These are phyloP conservation scores for Nitzschia palea DNA, from an alignment of 108 stramenopile species.

Conservation along the genomic window DNA sequence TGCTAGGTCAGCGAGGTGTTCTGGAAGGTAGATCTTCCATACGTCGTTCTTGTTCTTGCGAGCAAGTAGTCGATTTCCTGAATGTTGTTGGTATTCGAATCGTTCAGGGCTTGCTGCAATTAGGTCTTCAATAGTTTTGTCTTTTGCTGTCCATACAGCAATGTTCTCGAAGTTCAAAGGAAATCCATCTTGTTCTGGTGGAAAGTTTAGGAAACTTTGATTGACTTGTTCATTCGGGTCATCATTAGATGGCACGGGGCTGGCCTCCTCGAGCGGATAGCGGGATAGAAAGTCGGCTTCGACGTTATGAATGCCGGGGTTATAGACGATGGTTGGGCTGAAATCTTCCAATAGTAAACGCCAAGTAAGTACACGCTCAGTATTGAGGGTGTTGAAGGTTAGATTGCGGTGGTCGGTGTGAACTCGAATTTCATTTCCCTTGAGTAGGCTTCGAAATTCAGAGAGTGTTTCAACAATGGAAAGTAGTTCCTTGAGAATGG, in stretches of 20 bases:
- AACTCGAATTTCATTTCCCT: slow-evolving; percentile 28
- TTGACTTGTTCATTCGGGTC: too few relatives aligned
- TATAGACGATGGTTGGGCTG: slow-evolving; percentile 19
- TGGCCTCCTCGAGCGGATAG: not conserved
- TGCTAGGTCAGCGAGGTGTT: not conserved
- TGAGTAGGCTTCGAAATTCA: slow-evolving; percentile 41
- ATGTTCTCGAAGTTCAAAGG: not conserved
- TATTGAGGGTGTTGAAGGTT: not conserved
- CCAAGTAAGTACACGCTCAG: slow-evolving; percentile 18
- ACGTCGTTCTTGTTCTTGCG: slow-evolving; percentile 2
- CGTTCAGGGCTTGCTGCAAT: too few relatives aligned
- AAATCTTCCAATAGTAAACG: slow-evolving; percentile 34
- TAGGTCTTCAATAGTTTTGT: too few relatives aligned
- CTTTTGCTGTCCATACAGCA: too few relatives aligned
- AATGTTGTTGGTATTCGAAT: not conserved
- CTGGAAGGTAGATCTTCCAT: slow-evolving; percentile 42
- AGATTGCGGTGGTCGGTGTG: slow-evolving; percentile 54
- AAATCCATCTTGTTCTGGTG: not conserved
- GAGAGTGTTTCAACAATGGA: slow-evolving; percentile 35
- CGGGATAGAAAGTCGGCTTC: slow-evolving; percentile 22
- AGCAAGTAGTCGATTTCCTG: not conserved
- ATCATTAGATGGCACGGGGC: too few relatives aligned
- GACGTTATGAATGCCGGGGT: slow-evolving; percentile 15
- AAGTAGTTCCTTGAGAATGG: slow-evolving; percentile 44
- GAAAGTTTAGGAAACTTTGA: not conserved